Evolutionary conservation across 2,329 filamentous ascomycete species (phyloP), one percentile per base, ranked within the genome.

Genomic region (Talaromyces sp.): DNA sequence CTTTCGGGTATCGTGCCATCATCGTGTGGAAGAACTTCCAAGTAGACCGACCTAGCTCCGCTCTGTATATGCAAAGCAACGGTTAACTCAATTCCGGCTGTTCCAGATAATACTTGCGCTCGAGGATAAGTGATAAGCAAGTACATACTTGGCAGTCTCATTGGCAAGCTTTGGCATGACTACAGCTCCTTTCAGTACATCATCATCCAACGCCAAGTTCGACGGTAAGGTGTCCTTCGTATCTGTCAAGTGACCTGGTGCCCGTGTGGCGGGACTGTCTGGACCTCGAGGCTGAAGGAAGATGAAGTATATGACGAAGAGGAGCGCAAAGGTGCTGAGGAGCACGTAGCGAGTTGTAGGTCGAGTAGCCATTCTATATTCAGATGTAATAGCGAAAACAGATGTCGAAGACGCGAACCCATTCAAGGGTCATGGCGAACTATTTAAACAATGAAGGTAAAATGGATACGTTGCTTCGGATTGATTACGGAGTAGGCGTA

Each of bases 1-100:
- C 82, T 70, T 88, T 86, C 13, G 87, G 87, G 72, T 88, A 89
- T 68, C 86, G 82, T 62, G 85, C 86, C 79, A 89, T 87, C 66
- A 87, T 87, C 19, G 87, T 89, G 74, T 89, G 87, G 68, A 89
- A 82, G 68, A 88, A 82, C 71, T 88, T 87, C 87, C 87, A 89
- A 41, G 86, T 84, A 64, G 87, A 85, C 67, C 87, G 83, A 67
- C 87, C 87, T 33, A 89, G 80, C 75, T 89, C 87, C 66, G 85
- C 87, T 76, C 83, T 85, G 65, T 58, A 19, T 16, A 59, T 33
- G 35, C 58, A 45, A 65, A 62, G 19, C n/a, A 47, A 56, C 35
- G 65, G 66, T 65, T 56, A 56, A 22, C 7, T 56, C 52, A 39
- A 22, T 37, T 10, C 52, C 24, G 8, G 33, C 4, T n/a, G 48